A percentile compares a stretch with the other conserved stretches of the same genome.
phyloP scores from a whole-genome alignment of 306 rosid genomes.

The Fragaria iinumae region DNA sequence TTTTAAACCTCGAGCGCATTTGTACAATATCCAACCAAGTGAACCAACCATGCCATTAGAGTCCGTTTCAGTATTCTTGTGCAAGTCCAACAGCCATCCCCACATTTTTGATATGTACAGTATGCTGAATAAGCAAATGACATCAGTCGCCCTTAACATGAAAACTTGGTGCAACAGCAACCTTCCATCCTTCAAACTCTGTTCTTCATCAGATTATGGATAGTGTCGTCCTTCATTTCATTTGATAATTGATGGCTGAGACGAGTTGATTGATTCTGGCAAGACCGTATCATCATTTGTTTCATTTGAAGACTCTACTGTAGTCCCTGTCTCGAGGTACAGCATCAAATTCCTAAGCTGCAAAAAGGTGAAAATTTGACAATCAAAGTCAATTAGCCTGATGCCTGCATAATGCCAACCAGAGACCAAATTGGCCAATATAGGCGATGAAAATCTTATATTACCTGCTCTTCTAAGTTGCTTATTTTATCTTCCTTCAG shows the following conservation, averaged over 20 bases:
- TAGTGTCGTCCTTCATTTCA: neutral
- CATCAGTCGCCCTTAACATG: neutral
- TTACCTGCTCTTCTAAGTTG: slow-evolving; percentile 73
- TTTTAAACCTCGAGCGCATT: neutral
- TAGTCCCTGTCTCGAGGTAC: slow-evolving; percentile 54
- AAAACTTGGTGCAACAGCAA: neutral
- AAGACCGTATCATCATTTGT: slow-evolving; percentile 30
- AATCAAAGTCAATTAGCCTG: neutral
- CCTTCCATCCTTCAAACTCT: neutral
- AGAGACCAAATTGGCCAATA: neutral
- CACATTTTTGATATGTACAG: neutral
- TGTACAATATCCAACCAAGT: neutral
- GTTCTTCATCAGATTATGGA: neutral
- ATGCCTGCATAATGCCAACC: neutral
- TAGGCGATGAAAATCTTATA: neutral
- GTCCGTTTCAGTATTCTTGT: neutral
- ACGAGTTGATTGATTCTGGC: slow-evolving; percentile 32
- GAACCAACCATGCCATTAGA: neutral
- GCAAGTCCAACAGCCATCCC: neutral
- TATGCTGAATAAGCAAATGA: neutral
- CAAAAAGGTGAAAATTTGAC: slow-evolving; percentile 3
- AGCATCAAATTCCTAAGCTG: slow-evolving; percentile 80
- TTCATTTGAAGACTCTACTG: slow-evolving; percentile 38
- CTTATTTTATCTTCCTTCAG: slow-evolving; percentile 45
- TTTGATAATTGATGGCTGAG: slow-evolving; percentile 5